phyloP scores from a whole-genome alignment of 1,284 basidiomycete species.

The Naganishia liquefaciens region DNA sequence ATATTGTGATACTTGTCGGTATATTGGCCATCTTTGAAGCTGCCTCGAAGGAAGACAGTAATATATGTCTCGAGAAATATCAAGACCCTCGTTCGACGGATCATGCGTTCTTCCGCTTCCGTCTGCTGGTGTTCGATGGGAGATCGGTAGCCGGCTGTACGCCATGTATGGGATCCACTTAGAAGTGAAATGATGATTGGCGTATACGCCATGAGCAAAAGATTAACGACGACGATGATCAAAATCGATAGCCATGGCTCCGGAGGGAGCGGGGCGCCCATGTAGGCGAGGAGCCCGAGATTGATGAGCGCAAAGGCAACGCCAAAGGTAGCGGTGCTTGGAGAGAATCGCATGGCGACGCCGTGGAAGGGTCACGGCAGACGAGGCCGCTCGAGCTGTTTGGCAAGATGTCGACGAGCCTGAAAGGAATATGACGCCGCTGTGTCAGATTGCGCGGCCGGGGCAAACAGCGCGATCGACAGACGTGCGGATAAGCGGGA shows the following conservation, averaged over 20 bases:
- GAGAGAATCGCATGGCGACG: neutral
- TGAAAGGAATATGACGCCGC: too few relatives aligned
- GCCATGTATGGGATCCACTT: neutral
- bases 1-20: neutral
- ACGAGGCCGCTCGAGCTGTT: too few relatives aligned
- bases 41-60: neutral
- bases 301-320: constrained; percentile 14
- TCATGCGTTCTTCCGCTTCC: neutral
- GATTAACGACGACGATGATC: constrained; percentile 2
- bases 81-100: constrained; percentile 2
- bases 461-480: too few relatives aligned
- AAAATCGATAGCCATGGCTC: constrained; percentile 13
- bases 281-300: constrained; percentile 10
- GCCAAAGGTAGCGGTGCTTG: constrained; percentile 7
- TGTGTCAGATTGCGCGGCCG: too few relatives aligned
- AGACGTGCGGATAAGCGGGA: too few relatives aligned
- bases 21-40: constrained; percentile 18
- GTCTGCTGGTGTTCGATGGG: neutral
- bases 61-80: constrained; percentile 3
- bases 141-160: neutral
- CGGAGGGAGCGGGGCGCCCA: constrained; percentile 14
- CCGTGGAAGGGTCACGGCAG: too few relatives aligned
- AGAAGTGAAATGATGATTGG: neutral
- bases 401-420: too few relatives aligned
- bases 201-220: constrained; percentile 5